Evolutionary conservation across 164 flowering plant species (phyloP).

Genomic region (Stephania cephalantha): DNA sequence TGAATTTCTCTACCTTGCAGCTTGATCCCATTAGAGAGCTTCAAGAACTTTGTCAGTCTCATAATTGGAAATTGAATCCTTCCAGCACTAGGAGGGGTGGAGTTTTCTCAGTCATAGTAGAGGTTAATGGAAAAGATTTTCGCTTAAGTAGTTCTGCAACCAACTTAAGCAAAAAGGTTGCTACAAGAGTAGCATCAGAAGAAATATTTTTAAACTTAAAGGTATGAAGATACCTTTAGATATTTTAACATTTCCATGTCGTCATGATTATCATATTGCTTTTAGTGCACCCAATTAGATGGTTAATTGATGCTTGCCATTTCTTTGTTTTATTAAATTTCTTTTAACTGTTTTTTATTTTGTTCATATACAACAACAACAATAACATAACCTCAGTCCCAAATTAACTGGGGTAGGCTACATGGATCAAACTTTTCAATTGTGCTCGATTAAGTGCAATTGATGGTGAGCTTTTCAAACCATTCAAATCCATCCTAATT

Average conservation of each 20-base stretch:
- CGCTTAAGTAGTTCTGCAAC: conserved; percentile 28
- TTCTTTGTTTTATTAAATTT: not conserved
- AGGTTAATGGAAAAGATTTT: conserved; percentile 26
- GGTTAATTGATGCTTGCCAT: not conserved
- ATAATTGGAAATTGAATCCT: conserved; percentile 35
- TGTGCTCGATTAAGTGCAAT: too few species aligned
- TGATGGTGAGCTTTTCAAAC: too few species aligned
- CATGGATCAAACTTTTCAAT: too few species aligned
- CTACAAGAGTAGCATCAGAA: conserved; percentile 47
- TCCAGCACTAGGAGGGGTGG: conserved; percentile 27
- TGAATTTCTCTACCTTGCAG: conserved; percentile 45
- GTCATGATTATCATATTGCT: not conserved
- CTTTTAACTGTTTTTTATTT: not conserved
- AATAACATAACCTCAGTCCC: too few species aligned
- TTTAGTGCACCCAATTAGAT: not conserved
- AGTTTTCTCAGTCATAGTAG: conserved; percentile 37
- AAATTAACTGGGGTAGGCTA: too few species aligned
- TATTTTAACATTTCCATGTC: not conserved
- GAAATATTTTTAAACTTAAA: conserved; percentile 33
- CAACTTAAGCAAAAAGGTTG: conserved; percentile 49
- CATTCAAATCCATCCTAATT: too few species aligned
- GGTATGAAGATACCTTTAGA: conserved; percentile 31
- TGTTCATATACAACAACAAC: too few species aligned
- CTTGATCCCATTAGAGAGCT: conserved; percentile 71
- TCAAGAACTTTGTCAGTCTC: conserved; percentile 67